phyloP scores from a whole-genome alignment of 805 yeast species.

The Limtongia smithiae region DNA sequence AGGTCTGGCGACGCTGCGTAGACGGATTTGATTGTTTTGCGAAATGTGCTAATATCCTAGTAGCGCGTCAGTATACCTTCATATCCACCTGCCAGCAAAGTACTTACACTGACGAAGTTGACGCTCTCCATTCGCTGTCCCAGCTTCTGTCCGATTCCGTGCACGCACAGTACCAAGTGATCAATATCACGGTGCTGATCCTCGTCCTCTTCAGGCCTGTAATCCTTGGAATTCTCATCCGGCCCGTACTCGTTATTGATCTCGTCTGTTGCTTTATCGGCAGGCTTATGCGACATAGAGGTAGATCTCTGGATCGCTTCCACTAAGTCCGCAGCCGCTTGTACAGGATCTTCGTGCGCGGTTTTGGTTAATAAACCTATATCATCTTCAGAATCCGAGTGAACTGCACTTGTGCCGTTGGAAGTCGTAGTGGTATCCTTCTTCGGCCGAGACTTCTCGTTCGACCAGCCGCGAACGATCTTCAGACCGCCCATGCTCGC shows the following conservation, averaged over 20 bases:
- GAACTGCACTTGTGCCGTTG: background rate
- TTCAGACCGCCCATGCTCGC: conserved; percentile 32
- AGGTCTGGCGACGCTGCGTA: conserved; percentile 26
- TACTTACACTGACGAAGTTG: conserved; percentile 68
- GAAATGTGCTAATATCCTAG: conserved; percentile 28
- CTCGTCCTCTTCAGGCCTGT: conserved; percentile 20
- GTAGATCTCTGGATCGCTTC: conserved; percentile 3
- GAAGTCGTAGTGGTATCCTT: conserved; percentile 2
- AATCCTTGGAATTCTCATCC: conserved; percentile 34
- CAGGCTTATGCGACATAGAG: too few relatives aligned
- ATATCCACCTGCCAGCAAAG: too few relatives aligned
- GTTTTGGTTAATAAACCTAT: background rate
- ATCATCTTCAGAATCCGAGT: background rate
- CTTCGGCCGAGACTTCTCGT: conserved; percentile 1
- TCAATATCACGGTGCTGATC: conserved; percentile 43
- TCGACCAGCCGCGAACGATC: conserved; percentile 32
- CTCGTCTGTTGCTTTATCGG: too few relatives aligned
- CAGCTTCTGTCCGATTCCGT: conserved; percentile 90
- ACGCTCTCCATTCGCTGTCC: conserved; percentile 76
- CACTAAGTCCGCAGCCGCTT: conserved; percentile 8
- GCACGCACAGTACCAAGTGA: conserved; percentile 79
- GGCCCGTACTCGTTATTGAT: too few relatives aligned
- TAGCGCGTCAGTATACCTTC: too few relatives aligned
- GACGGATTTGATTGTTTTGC: conserved; percentile 28
- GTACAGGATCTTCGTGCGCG: background rate